Evolutionary conservation across 2,329 filamentous ascomycete species (phyloP).

Genomic region (Aurifilum marmelostoma): DNA sequence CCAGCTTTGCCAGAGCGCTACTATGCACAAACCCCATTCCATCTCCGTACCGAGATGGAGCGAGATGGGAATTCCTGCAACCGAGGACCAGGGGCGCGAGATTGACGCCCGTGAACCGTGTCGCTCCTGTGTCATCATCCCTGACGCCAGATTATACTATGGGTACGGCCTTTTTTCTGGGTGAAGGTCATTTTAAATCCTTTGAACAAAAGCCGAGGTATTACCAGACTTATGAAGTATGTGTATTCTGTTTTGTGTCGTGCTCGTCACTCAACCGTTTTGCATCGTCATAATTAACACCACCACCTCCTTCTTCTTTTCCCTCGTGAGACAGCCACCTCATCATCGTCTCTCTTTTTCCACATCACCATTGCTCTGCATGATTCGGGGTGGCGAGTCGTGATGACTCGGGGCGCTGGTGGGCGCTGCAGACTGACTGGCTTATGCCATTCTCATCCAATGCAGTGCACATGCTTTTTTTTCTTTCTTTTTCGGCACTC

Average conservation of each 20-base stretch:
- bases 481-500: neutral
- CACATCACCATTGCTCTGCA: neutral
- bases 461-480: neutral
- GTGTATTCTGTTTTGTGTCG: neutral
- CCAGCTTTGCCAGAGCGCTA: neutral
- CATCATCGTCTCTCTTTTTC: neutral
- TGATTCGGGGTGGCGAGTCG: neutral
- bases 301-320: neutral
- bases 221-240: neutral
- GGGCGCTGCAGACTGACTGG: neutral
- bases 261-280: neutral
- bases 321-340: no score
- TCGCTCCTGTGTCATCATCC: neutral
- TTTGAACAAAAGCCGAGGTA: neutral
- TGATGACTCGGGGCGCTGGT: neutral
- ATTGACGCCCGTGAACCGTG: neutral
- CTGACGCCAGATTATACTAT: neutral
- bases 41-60: constrained; percentile 13
- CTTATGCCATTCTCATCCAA: neutral
- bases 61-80: neutral
- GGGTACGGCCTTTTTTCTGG: neutral
- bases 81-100: constrained; percentile 5
- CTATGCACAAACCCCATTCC: constrained; percentile 2
- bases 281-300: neutral
- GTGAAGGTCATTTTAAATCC: neutral